Evolutionary conservation across 495 filamentous ascomycete genomes (phyloP), one percentile per base, ranked within the genome.

Genomic region (Penicillium canescens): DNA sequence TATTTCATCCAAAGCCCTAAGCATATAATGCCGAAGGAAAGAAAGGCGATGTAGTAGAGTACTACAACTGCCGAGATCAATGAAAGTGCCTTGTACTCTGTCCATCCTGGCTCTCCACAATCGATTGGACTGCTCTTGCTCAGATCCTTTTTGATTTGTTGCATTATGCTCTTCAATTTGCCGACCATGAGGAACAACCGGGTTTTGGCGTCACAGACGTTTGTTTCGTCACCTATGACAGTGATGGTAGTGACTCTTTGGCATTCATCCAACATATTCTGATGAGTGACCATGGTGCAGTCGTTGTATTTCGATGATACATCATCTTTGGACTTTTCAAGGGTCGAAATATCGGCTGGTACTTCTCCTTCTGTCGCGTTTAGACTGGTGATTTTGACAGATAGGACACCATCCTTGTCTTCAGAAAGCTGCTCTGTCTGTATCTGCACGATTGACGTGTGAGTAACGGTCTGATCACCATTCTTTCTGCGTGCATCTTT

Each of bases 71-170:
- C 73, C 0, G 84, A 74, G 13, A 96, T 76, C 5, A 91, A 68
- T 7, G 72, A 79, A 13, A 92, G 74, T 28, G 90, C 88, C 44
- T 79, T 77, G 60, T 91, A 95, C 68, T 95, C 89, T 34, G 82
- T 81, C 4, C 87, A 87, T 16, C 85, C 86, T 11, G 92, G 77
- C 41, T 78, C 71, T 51, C 86, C 80, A 16, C 86, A 78, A 61
- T 92, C 84, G 16, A 78, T 78, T 6, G 74, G 67, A 0, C 70
- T 70, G 34, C 58, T 65, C 4, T 59, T 67, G 4, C 52, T 44
- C 23, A 75, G 65, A 20, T 59, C 61, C n/a, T 62, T 68, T 13
- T 61, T 55, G 20, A 57, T 55, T 18, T 53, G 59, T 46, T 45
- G 54, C 6, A 61, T 28, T 9, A 60, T 57, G 26, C 41, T 51